Conservation (phyloP, 768 basidiomycete species). For the Mycena haematopus region DNA sequence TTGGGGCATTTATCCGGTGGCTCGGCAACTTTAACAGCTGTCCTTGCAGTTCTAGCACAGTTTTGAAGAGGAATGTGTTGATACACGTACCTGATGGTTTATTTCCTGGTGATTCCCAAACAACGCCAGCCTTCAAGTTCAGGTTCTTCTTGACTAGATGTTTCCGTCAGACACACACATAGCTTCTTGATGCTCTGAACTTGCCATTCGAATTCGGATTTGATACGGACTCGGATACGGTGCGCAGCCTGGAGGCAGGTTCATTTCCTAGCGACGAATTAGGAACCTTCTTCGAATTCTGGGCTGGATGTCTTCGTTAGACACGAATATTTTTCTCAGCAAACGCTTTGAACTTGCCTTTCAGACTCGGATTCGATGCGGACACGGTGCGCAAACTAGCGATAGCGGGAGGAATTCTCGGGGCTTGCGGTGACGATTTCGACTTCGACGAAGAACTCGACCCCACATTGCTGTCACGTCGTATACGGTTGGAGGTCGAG, state of each 20-base stretch:
- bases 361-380: background rate
- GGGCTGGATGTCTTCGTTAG: too few relatives aligned
- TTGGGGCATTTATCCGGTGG: constrained; percentile 4
- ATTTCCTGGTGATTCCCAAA: too few relatives aligned
- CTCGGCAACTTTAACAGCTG: background rate
- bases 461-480: background rate
- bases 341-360: background rate
- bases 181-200: background rate
- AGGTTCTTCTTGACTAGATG: too few relatives aligned
- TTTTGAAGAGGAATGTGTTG: background rate
- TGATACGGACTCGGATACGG: background rate
- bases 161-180: too few relatives aligned
- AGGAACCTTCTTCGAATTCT: too few relatives aligned
- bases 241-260: background rate
- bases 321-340: too few relatives aligned
- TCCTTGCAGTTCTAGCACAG: background rate
- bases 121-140: too few relatives aligned
- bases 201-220: background rate
- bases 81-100: background rate
- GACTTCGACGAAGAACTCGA: background rate
- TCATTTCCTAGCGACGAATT: too few relatives aligned
- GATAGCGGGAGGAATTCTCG: background rate
- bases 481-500: background rate
- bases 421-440: background rate
- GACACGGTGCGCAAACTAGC: background rate